A percentile compares a stretch with the other conserved stretches of the same genome.
Conservation (phyloP, 495 filamentous ascomycete genomes). For the Daldinia bambusicola region DNA sequence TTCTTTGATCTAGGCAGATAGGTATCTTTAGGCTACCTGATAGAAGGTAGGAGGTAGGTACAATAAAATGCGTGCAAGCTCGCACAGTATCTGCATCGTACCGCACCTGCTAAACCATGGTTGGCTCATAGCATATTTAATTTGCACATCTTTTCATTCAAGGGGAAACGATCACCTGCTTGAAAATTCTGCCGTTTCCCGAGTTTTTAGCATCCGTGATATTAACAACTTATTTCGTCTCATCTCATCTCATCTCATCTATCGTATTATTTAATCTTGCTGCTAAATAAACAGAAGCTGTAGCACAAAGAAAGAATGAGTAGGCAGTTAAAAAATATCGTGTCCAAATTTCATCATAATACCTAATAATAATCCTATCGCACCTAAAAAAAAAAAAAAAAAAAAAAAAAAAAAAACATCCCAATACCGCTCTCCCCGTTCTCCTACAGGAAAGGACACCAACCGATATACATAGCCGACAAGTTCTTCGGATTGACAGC, state of each 20-base stretch:
- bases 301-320: no score
- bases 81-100: not conserved
- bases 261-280: not conserved
- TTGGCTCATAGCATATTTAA: constrained; percentile 1
- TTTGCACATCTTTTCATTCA: not conserved
- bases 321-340: not conserved
- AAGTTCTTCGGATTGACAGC: constrained; percentile 81
- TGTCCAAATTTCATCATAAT: not conserved
- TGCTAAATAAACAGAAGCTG: no score
- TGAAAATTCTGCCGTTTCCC: not conserved
- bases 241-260: not conserved
- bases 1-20: not conserved
- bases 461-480: constrained; percentile 95
- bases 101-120: constrained; percentile 2
- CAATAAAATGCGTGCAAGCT: no score
- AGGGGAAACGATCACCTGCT: constrained; percentile 8
- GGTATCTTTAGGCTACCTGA: no score
- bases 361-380: not conserved
- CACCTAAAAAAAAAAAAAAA: not conserved
- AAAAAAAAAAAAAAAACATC: not conserved
- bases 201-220: not conserved
- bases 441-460: constrained; percentile 87
- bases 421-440: no score
- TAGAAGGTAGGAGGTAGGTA: no score
- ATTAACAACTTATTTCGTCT: not conserved